Base-by-base conservation (phyloP, 495 filamentous ascomycete genomes). In the Cairneyella variabilis region DNA sequence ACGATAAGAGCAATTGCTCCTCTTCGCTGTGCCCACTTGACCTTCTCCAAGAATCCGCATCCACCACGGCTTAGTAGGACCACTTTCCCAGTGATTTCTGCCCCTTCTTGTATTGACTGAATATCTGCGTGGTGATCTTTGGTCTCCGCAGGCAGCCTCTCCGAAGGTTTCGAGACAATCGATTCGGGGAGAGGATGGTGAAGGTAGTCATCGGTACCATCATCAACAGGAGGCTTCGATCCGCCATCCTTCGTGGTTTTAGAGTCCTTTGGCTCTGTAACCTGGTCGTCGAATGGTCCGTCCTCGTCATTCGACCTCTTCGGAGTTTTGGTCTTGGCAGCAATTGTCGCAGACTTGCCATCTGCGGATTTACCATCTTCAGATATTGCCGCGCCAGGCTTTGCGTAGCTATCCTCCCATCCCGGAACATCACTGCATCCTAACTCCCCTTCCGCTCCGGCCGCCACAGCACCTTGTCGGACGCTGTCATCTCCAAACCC, bases 351-450 rank as follows among this genome's bases (percentile, higher is more conserved):
- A 39, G 51, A 41, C 18, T 56, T 51, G 16, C 36, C 51, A 42
- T 55, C 57, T 25, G 22, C 48, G 20, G 55, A 27, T 44, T 56
- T 59, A 21, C 20, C 51, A 36, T 28, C 47, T 9, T 59, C 57
- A 12, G 46, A 52, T 54, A 11, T 39, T 4, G 25, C 45, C 30
- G 57, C 44, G 21, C 61, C 46, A 17, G 68, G 42, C 23, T 67
- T 72, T 28, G 65, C 56, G 66, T 65, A 41, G 60, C 59, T 75
- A 32, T 82, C 83, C 32, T 80, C 82, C 92, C 93, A 97, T 3
- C 89, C 91, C 1, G 90, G 89, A n/a, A 96, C 86, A 77, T 97
- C 93, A 57, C 92, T 95, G 68, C 93, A 98, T 21, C 95, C 93
- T n/a, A 97, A 74, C 72, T 98, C 91, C 0, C 92, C 90, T 62